A percentile compares a stretch with the other conserved stretches of the same genome.
Conservation (phyloP, 768 basidiomycete species). For the Tricholomella constricta region DNA sequence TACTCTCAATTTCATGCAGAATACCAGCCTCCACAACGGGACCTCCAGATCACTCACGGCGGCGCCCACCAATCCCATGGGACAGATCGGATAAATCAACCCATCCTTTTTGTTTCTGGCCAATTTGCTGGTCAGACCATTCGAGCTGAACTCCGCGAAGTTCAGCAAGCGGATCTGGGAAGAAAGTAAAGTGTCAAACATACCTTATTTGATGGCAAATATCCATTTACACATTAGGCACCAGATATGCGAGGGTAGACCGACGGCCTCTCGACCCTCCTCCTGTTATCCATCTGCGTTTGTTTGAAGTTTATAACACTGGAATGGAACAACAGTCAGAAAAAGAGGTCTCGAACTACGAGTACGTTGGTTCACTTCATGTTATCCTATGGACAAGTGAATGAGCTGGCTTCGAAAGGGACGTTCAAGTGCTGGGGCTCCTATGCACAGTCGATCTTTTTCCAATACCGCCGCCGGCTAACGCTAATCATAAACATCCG, state of each 20-base stretch:
- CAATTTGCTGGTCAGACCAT: constrained; percentile 62
- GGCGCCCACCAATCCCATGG: constrained; percentile 20
- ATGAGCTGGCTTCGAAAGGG: constrained; percentile 36
- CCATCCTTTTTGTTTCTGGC: constrained; percentile 58
- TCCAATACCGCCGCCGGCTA: constrained; percentile 43
- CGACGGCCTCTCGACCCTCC: constrained; percentile 68
- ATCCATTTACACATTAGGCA: constrained; percentile 12
- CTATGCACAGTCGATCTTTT: constrained; percentile 81
- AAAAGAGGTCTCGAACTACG: constrained; percentile 46
- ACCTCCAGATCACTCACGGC: constrained; percentile 5
- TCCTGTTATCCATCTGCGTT: constrained; percentile 55
- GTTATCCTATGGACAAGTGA: not conserved
- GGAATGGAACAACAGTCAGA: constrained; percentile 44
- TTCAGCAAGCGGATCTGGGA: constrained; percentile 69
- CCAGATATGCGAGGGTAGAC: constrained; percentile 63
- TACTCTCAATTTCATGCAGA: constrained; percentile 17
- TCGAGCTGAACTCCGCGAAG: constrained; percentile 55
- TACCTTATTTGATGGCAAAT: not conserved
- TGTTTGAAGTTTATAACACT: constrained; percentile 47
- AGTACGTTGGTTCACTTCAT: constrained; percentile 35
- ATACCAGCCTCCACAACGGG: constrained; percentile 3
- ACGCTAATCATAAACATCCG: not conserved
- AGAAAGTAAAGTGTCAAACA: constrained; percentile 48
- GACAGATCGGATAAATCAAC: constrained; percentile 43
- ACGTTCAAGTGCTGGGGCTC: constrained; percentile 63